Evolutionary conservation across 441 rosid genomes (phyloP).

Genomic region (Theobroma grandiflorum): DNA sequence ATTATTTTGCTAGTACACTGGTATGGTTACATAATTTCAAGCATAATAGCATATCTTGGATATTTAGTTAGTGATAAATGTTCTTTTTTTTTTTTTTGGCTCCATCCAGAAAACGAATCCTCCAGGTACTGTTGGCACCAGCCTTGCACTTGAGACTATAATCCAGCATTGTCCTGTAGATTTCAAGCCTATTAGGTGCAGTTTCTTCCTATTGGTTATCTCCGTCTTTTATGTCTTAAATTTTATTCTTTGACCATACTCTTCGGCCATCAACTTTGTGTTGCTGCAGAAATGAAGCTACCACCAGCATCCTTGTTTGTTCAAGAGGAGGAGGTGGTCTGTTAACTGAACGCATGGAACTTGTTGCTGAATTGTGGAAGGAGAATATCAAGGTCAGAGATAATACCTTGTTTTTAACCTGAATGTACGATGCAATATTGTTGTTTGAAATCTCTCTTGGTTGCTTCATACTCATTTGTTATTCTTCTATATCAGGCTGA

Average conservation of each 20-base stretch:
- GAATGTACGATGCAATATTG: constrained; percentile 1
- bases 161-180: constrained; percentile 73
- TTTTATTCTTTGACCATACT: neutral
- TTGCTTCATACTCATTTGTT: constrained; percentile 34
- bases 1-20: neutral
- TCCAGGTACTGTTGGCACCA: constrained; percentile 91
- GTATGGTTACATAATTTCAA: neutral
- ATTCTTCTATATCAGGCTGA: constrained; percentile 65
- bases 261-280: constrained; percentile 23
- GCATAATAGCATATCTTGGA: constrained; percentile 11
- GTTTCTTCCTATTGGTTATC: constrained; percentile 16
- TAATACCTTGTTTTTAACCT: neutral
- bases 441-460: neutral
- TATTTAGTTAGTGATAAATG: neutral
- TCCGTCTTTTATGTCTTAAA: neutral
- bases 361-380: constrained; percentile 89
- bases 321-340: constrained; percentile 99
- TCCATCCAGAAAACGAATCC: constrained; percentile 75
- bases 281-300: constrained; percentile 67
- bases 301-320: constrained; percentile 81
- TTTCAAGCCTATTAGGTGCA: constrained; percentile 67
- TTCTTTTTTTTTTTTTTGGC: constrained; percentile 16
- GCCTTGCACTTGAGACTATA: constrained; percentile 91
- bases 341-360: constrained; percentile 91
- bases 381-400: constrained; percentile 78